Evolutionary conservation across 257 asterid genomes (phyloP).

Genomic region (Gardenia jasminoides): DNA sequence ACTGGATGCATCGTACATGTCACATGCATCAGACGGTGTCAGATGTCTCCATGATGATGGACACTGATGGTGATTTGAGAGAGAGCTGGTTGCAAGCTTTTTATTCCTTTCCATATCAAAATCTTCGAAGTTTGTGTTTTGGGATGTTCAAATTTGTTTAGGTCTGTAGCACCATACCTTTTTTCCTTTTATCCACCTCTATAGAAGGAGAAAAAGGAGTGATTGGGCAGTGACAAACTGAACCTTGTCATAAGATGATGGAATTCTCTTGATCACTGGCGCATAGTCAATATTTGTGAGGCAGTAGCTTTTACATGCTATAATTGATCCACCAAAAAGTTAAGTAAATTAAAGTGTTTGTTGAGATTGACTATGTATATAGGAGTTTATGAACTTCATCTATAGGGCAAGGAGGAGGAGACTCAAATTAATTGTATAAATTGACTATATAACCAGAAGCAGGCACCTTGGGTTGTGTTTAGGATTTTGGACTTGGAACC

Average conservation of each 20-base stretch:
- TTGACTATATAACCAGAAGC: not conserved
- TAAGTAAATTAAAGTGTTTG: not conserved
- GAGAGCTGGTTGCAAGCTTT: not conserved
- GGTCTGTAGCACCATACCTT: not conserved
- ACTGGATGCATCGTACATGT: not conserved
- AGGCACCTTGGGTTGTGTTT: too few relatives aligned
- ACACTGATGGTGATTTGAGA: not conserved
- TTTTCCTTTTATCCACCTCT: too few relatives aligned
- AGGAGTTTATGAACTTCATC: not conserved
- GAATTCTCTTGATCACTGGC: not conserved
- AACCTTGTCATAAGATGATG: not conserved
- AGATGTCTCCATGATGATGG: not conserved
- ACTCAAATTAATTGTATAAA: not conserved
- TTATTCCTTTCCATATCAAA: not conserved
- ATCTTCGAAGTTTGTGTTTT: too few relatives aligned
- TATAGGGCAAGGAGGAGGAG: not conserved
- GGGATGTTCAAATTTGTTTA: not conserved
- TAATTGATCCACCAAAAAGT: not conserved
- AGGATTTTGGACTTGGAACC: not conserved
- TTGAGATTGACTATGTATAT: not conserved
- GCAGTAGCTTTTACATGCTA: not conserved
- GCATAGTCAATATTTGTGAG: not conserved
- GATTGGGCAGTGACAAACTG: not conserved
- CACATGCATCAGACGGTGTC: not conserved
- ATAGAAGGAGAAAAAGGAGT: not conserved